phyloP scores from a whole-genome alignment of 495 filamentous ascomycete species.

The Aspergillus kassunensis region DNA sequence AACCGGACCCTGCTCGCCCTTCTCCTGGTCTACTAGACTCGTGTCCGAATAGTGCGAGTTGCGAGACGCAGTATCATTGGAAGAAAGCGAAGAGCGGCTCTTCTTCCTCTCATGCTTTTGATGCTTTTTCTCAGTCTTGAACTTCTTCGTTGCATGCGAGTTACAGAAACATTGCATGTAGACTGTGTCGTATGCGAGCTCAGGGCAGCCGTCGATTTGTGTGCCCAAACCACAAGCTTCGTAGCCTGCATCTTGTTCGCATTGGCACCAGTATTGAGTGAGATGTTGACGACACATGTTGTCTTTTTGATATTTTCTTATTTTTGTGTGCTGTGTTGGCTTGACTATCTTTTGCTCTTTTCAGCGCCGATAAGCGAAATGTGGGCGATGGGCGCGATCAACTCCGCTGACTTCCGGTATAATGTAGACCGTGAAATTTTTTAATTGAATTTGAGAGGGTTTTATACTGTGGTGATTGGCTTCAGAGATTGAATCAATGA shows the following conservation, averaged over 20 bases:
- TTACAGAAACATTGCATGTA: constrained; percentile 47
- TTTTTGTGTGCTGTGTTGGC: not conserved
- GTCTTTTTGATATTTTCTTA: constrained; percentile 1
- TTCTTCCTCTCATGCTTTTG: constrained; percentile 24
- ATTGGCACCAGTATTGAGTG: constrained; percentile 45
- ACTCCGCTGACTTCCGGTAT: constrained; percentile 20
- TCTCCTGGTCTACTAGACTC: constrained; percentile 29
- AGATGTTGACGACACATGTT: constrained; percentile 43
- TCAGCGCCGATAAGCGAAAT: constrained; percentile 3
- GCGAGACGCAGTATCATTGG: constrained; percentile 1
- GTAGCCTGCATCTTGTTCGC: constrained; percentile 38
- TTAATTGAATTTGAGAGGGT: no score
- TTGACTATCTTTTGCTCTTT: constrained; percentile 5
- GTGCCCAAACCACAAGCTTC: constrained; percentile 28
- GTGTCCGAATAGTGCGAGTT: not conserved
- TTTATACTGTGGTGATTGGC: no score
- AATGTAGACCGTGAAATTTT: not conserved
- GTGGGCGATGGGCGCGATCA: not conserved
- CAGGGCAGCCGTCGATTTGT: constrained; percentile 30
- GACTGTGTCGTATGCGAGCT: constrained; percentile 36
- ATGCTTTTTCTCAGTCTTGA: constrained; percentile 33
- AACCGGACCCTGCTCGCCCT: constrained; percentile 17
- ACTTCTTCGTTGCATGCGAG: constrained; percentile 36
- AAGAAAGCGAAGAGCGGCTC: constrained; percentile 20
- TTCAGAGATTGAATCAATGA: no score